These are phyloP conservation scores for Sutorius eximius DNA, from an alignment of 1,284 basidiomycete genomes.

Conservation along the genomic window DNA sequence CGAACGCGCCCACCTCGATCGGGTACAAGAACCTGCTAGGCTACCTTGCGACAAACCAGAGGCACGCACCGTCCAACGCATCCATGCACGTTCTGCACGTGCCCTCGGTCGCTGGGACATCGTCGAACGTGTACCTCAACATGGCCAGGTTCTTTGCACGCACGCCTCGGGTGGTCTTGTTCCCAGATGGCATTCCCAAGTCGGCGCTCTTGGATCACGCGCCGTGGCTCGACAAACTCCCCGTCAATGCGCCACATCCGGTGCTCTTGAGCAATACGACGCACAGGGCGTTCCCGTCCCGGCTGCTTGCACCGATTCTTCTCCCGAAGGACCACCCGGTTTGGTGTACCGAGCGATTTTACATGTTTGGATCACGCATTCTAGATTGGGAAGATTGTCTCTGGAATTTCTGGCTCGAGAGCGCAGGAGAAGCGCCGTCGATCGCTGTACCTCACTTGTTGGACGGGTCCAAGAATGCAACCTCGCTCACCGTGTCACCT, in stretches of 20 bases:
- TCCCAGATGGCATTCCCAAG: slow-evolving; percentile 42
- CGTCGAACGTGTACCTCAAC: slow-evolving; percentile 60
- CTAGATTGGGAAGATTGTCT: slow-evolving; percentile 65
- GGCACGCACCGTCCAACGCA: slow-evolving; percentile 27
- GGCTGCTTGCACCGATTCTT: slow-evolving; percentile 46
- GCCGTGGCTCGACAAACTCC: slow-evolving; percentile 22
- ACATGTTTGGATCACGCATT: slow-evolving; percentile 44
- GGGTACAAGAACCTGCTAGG: slow-evolving; percentile 32
- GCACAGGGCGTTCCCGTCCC: slow-evolving; percentile 33
- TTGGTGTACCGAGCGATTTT: slow-evolving; percentile 67
- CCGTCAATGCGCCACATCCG: slow-evolving; percentile 32
- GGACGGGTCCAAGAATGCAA: slow-evolving; percentile 12
- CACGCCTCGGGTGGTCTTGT: slow-evolving; percentile 50
- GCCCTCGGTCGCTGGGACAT: slow-evolving; percentile 36
- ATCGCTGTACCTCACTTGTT: slow-evolving; percentile 28
- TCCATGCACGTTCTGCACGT: slow-evolving; percentile 53
- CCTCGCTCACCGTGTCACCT: slow-evolving; percentile 16
- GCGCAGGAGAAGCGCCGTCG: slow-evolving; percentile 42
- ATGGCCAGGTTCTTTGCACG: slow-evolving; percentile 59
- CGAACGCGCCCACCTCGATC: slow-evolving; percentile 33
- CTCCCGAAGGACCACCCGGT: slow-evolving; percentile 48
- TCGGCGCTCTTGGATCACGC: not conserved
- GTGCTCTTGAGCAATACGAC: slow-evolving; percentile 29
- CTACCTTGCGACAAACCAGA: slow-evolving; percentile 6
- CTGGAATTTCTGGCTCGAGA: slow-evolving; percentile 66